phyloP scores from a whole-genome alignment of 176 grass and related monocot genomes.

The Phoenix roebelenii region DNA sequence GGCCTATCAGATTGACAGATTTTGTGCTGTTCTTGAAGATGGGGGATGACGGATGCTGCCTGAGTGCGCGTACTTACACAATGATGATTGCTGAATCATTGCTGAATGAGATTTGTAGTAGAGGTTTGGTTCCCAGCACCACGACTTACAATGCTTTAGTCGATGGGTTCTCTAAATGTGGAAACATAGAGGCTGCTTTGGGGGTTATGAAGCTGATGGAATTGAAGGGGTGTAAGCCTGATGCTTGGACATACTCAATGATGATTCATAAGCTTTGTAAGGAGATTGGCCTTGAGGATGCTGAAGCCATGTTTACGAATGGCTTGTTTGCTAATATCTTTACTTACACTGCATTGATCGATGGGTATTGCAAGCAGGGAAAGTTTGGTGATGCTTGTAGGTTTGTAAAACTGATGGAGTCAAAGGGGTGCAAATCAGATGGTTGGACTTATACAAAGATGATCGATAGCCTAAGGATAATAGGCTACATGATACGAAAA shows the following conservation, averaged over 20 bases:
- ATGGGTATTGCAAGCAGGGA: conserved; percentile 4
- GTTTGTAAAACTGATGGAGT: conserved; percentile 2
- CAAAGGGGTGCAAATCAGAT: conserved; percentile 4
- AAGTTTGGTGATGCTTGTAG: conserved; percentile 1
- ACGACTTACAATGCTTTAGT: no score
- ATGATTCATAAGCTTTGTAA: conserved; percentile 7
- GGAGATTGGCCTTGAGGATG: conserved; percentile 3
- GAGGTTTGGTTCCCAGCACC: no score
- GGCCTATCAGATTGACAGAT: neutral
- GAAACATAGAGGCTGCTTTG: no score
- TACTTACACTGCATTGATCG: conserved; percentile 6
- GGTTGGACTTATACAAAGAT: conserved; percentile 10
- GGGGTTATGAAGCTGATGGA: conserved; percentile 4
- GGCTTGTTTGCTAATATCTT: conserved; percentile 1
- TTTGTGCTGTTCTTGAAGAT: no score
- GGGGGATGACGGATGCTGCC: neutral
- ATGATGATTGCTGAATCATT: neutral
- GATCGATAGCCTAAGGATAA: conserved; percentile 1
- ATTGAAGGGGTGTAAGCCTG: neutral
- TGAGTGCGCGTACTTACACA: neutral
- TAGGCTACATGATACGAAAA: conserved; percentile 8
- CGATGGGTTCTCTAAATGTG: no score
- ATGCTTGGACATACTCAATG: conserved; percentile 10
- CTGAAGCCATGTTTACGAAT: conserved; percentile 2
- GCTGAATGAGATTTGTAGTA: no score